Conservation (phyloP, 441 rosid species). For the Bruguiera hainesii region DNA sequence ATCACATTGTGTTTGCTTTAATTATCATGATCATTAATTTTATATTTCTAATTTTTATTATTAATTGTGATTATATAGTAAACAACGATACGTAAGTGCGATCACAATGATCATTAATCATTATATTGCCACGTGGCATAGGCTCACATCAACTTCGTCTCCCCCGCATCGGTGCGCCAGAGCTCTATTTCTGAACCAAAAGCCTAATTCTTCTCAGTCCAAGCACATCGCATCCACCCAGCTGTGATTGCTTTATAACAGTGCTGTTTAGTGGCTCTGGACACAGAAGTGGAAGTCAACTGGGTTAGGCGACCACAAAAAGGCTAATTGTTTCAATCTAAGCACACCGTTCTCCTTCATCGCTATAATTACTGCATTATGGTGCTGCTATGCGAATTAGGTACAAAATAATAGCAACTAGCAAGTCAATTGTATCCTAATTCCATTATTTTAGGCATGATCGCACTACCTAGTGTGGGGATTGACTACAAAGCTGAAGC, state of each 20-base stretch:
- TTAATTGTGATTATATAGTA: too few relatives aligned
- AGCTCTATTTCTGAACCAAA: background rate
- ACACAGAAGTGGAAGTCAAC: too few relatives aligned
- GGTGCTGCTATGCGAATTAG: constrained; percentile 22
- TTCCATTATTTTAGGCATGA: constrained; percentile 16
- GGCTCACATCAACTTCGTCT: too few relatives aligned
- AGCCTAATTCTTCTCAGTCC: background rate
- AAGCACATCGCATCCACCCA: background rate
- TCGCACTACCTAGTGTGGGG: constrained; percentile 24
- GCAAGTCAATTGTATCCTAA: constrained; percentile 28
- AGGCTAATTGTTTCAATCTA: background rate
- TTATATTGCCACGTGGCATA: too few relatives aligned
- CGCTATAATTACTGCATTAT: constrained; percentile 21
- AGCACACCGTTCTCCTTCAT: background rate
- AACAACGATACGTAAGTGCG: too few relatives aligned
- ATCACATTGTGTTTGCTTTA: too few relatives aligned
- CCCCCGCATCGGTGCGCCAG: too few relatives aligned
- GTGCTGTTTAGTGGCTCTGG: constrained; percentile 23
- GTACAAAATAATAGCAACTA: constrained; percentile 10
- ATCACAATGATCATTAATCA: too few relatives aligned
- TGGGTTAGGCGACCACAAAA: background rate
- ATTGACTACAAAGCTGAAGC: background rate
- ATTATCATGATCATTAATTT: too few relatives aligned
- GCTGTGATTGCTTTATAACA: constrained; percentile 19
- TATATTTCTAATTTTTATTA: too few relatives aligned